These are phyloP conservation scores for Trichoderma hamatum DNA, from an alignment of 2,329 filamentous ascomycete species.

Conservation along the genomic window DNA sequence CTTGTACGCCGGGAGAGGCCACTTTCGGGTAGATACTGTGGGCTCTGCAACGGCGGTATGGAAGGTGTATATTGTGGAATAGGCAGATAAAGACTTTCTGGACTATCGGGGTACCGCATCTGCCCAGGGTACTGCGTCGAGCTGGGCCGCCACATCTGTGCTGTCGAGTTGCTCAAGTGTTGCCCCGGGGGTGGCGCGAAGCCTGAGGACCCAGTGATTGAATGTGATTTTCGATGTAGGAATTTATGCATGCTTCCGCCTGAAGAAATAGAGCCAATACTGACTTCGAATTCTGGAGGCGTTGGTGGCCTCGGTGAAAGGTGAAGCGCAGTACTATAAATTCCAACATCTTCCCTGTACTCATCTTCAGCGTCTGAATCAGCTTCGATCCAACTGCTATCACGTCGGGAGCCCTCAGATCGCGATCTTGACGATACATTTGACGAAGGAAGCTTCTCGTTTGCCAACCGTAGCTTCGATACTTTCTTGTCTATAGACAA, in stretches of 20 bases:
- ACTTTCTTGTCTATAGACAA: constrained; percentile 43
- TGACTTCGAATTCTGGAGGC: constrained; percentile 32
- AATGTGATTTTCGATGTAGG: constrained; percentile 34
- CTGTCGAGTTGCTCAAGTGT: constrained; percentile 19
- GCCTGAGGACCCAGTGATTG: constrained; percentile 29
- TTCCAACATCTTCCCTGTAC: constrained; percentile 12
- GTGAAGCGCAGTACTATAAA: constrained; percentile 23
- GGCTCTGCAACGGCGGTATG: neutral
- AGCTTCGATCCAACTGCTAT: constrained; percentile 44
- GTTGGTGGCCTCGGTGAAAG: constrained; percentile 40
- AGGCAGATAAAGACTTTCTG: constrained; percentile 10
- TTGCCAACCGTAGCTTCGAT: constrained; percentile 42
- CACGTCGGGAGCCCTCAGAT: constrained; percentile 29
- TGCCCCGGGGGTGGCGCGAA: constrained; percentile 2
- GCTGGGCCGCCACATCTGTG: neutral
- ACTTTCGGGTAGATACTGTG: neutral
- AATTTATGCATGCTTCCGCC: constrained; percentile 8
- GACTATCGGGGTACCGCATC: constrained; percentile 18
- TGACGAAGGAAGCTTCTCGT: constrained; percentile 35
- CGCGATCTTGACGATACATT: constrained; percentile 31
- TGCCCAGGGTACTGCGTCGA: neutral
- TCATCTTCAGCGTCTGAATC: constrained; percentile 41
- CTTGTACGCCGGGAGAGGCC: neutral
- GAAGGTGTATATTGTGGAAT: neutral
- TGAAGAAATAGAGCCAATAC: neutral